Evolutionary conservation across 1,284 basidiomycete genomes (phyloP), one percentile per base, ranked within the genome.

Genomic region (Amylostereum chailletii): DNA sequence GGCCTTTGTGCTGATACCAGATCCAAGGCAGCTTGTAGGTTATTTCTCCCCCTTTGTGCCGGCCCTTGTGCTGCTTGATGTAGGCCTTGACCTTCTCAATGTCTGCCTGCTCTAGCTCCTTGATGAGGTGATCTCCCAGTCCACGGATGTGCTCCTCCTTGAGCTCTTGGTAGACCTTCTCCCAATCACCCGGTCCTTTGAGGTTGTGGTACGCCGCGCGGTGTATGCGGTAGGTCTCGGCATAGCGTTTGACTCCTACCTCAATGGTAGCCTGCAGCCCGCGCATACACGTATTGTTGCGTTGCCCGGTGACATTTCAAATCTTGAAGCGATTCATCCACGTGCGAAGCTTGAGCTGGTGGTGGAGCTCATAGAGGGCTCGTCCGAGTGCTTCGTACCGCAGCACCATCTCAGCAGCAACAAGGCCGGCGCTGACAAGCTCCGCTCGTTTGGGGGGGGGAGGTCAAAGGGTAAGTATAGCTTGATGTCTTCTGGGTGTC

Each of bases 241-340:
- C 30, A 30, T 26, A 2, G 6, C 27, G 27, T n/a, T 43, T 27
- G 9, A 43, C 42, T 26, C 32, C 32, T 4, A 30, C 48, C 26
- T 49, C 48, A 4, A 49, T 34, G 7, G 31, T 30, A 5, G n/a
- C 26, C 42, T 49, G 48, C 7, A 36, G 8, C 29, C n/a, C 26
- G 9, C 48, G 7, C 26, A 42, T 42, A 11, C 48, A 42, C 5
- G 48, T 45, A 29, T 49, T 49, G 5, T 9, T 30, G 5, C 33
- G 7, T 29, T 49, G 48, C 3, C 48, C 48, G 9, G 41, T 45
- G n/a, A 45, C 31, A 42, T 49, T 49, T 27, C 11, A n/a, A 27
- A 49, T 45, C 42, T 49, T 49, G 42, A 49, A 49, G 27, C 40
- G 10, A 31, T 49, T 49, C 33, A 41, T 29, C 33, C 37, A 49